Base-by-base conservation (phyloP, 768 basidiomycete genomes). In the Suillus lakei region DNA sequence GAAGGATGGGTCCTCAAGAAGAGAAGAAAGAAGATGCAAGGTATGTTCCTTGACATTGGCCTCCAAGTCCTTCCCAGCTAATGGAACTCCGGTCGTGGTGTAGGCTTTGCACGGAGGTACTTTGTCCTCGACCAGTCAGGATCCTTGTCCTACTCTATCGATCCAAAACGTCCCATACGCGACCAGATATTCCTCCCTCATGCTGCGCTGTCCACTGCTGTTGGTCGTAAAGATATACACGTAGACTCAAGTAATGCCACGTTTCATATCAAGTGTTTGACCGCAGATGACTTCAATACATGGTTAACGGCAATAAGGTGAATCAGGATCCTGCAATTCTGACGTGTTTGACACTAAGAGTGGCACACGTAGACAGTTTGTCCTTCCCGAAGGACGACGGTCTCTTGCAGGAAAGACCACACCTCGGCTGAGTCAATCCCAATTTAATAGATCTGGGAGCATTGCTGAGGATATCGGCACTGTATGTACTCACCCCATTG, bases 1-100 rank as follows among this genome's bases (percentile, higher is more conserved):
- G 84, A 91, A 70, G 93, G 93, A 79, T 95, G 92, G 92, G 78
- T 94, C 6, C 82, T 95, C 66, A 95, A 95, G 81, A 95, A 95
- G 79, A 82, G 93, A 69, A 82, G 93, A 68, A 93, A 92, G 83
- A 92, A 87, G 80, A 89, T 94, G 90, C 93, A 95, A 81, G 93
- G 93, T 89, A 69, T 59, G 77, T 63, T 62, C 44, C 46, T 54
- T 41, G 9, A 38, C 54, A 39, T 59, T 39, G 62, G 36, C 60
- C 12, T 51, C 26, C 26, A 26, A 50, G 26, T 43, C 46, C 4
- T 12, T 68, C 34, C 28, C 36, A 26, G 28, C 60, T 30, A 16
- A 58, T 56, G 30, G 36, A 50, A 36, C 60, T 66, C 46, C 16
- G 1, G 30, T 5, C 60, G 34, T 50, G 9, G 6, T 38, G 10